Evolutionary conservation across 768 basidiomycete species (phyloP), one percentile per base, ranked within the genome.

Genomic region (Kwoniella mangroviensis): DNA sequence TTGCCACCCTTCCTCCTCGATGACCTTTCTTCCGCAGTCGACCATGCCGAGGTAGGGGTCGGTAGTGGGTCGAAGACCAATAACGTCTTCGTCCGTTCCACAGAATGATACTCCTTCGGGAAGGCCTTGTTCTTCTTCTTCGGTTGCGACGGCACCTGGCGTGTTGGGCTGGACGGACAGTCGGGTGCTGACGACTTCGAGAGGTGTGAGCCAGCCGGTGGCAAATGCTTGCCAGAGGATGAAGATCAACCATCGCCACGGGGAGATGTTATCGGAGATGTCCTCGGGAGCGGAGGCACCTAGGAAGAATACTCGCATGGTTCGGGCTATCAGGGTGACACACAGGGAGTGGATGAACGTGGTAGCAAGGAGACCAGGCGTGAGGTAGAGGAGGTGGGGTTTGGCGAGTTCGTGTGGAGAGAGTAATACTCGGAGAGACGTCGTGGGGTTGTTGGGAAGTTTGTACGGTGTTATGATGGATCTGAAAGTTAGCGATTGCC

Each of bases 381-480:
- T 79, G 59, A 82, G 73, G 71, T 82, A 83, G 10, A 83, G 77
- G 41, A 70, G 75, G 67, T 71, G 78, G 17, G 82, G 82, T 43
- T 67, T 65, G 22, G 78, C 67, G 26, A 81, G 76, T 65, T 83
- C 82, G 51, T 77, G 73, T 2, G 76, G 73, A 17, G 82, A 76
- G 13, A 83, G 72, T 26, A 83, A 77, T 19, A 81, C 75, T 42
- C 73, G 69, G 28, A 83, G 77, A 10, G 82, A 79, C 15, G 68
- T 68, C 1, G 72, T 65, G 19, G 79, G 77, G 55, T 73, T 70
- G 28, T 57, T 68, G 41, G 82, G 79, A 4, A 83, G 76, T 54
- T 75, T 74, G 69, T 82, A 83, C 3, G 82, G 82, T 3, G 82
- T 83, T 72, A 83, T 83, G 76, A 83, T 83, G 24, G 81, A 77